Evolutionary conservation across 768 basidiomycete genomes (phyloP).

Genomic region (Rhizopogon sp.): DNA sequence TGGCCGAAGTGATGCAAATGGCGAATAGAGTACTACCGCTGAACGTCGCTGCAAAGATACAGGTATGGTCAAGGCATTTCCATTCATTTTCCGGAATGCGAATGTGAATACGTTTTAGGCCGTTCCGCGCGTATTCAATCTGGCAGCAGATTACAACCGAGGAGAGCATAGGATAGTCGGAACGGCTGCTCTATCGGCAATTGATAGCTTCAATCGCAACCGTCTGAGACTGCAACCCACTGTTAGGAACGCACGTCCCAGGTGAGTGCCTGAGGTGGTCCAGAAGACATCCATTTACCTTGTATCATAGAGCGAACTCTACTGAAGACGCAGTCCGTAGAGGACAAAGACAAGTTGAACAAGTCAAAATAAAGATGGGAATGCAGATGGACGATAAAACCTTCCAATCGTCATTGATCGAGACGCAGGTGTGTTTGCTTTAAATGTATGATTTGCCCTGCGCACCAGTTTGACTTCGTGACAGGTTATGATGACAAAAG

Average conservation of each 20-base stretch:
- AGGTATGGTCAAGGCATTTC: slow-evolving; percentile 41
- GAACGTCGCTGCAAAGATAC: slow-evolving; percentile 75
- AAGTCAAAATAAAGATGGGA: slow-evolving; percentile 81
- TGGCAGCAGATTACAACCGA: slow-evolving; percentile 77
- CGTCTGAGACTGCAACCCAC: slow-evolving; percentile 62
- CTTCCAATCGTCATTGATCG: slow-evolving; percentile 80
- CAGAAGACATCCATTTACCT: background rate
- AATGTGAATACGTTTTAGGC: slow-evolving; percentile 42
- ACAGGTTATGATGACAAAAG: slow-evolving; percentile 83
- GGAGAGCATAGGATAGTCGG: slow-evolving; percentile 80
- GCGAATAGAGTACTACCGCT: slow-evolving; percentile 85
- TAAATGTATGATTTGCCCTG: background rate
- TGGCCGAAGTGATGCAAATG: slow-evolving; percentile 88
- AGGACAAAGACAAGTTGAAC: slow-evolving; percentile 87
- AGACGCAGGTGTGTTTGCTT: slow-evolving; percentile 63
- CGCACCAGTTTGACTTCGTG: background rate
- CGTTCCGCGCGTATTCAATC: slow-evolving; percentile 77
- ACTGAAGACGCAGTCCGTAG: slow-evolving; percentile 83
- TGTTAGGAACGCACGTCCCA: slow-evolving; percentile 54
- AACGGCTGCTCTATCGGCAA: slow-evolving; percentile 76
- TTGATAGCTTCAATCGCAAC: slow-evolving; percentile 94
- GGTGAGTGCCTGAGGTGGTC: slow-evolving; percentile 36
- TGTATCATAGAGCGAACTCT: slow-evolving; percentile 57
- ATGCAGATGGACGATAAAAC: slow-evolving; percentile 95
- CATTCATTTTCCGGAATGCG: background rate